Base-by-base conservation (phyloP, 306 rosid species). In the Fagus sylvatica region DNA sequence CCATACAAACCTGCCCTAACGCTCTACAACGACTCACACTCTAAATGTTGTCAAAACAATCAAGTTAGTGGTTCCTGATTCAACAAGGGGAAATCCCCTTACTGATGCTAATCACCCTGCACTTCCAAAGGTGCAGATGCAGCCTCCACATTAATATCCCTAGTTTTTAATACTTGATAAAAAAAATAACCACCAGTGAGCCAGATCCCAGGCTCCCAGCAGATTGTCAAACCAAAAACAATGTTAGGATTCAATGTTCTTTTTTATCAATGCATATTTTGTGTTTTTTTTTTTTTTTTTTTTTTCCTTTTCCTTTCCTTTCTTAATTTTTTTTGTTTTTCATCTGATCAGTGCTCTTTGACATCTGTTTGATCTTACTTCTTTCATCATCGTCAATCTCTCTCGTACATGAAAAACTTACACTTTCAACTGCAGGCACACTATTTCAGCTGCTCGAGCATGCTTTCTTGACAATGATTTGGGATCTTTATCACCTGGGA, bases 381-480 rank as follows among this genome's bases (percentile, higher is more conserved):
- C 5, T 67, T 10, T 5, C 15, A 11, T 55, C 62, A 9, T 1
- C 28, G 13, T 59, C 51, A 43, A 43, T 43, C 51, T 7, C 13
- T n/a, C 5, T 22, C 28, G 19, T 48, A 33, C 6, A 49, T 80
- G 8, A 51, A 72, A 71, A 53, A 28, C 17, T 75, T 73, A 40
- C n/a, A 16, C 67, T 28, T 56, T 72, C 68, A 55, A 57, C 5
- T 78, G 68, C 91, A 94, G 98, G 84, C 83, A 88, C 72, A 94
- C 98, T 32, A 85, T 90, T 74, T 88, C 89, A 11, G 97, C 93
- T 57, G 98, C 98, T 43, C 89, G 76, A 3, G 96, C 96, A 54
- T 85, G 94, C 90, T 92, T 94, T 87, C 89, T 91, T 8, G 97
- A 91, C 81, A 80, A 79, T 3, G 86, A 89, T 19, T 64, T 89